Conservation (phyloP, 768 basidiomycete species). For the Trametes cinnabarina region DNA sequence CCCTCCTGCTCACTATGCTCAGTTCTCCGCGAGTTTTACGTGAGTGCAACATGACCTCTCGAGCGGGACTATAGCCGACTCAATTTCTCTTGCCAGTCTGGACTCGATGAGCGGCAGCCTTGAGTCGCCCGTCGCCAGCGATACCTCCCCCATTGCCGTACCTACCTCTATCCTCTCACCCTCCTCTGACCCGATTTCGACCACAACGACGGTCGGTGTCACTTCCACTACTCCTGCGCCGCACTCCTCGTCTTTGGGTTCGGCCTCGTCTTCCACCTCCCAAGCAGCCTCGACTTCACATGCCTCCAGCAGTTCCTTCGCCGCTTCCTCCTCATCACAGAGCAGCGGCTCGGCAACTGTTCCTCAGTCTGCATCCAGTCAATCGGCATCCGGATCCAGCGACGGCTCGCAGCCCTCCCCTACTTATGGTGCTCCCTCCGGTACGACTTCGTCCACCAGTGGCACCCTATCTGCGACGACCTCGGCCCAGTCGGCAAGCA, state of each 20-base stretch:
- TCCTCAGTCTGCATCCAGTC: neutral
- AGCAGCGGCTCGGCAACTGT: neutral
- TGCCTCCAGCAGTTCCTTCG: neutral
- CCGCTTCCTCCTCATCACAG: neutral
- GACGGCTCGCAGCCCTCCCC: neutral
- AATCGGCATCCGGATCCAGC: neutral
- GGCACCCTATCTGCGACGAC: neutral
- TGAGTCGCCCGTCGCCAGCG: slow-evolving; percentile 45
- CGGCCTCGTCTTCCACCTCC: neutral
- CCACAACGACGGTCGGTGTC: slow-evolving; percentile 36
- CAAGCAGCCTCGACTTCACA: neutral
- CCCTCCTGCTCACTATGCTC: slow-evolving; percentile 14
- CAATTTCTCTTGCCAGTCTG: slow-evolving; percentile 38
- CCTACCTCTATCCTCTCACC: slow-evolving; percentile 35
- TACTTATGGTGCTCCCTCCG: neutral
- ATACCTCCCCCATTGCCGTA: slow-evolving; percentile 43
- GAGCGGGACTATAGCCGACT: too few relatives aligned
- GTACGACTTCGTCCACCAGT: neutral
- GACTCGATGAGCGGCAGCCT: slow-evolving; percentile 61
- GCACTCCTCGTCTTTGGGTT: neutral
- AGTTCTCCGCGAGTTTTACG: slow-evolving; percentile 55
- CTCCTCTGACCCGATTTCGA: slow-evolving; percentile 16
- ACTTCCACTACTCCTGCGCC: slow-evolving; percentile 25
- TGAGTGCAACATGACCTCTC: slow-evolving; percentile 32
- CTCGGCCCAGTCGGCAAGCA: neutral